These are phyloP conservation scores for Coniochaeta ligniaria DNA, from an alignment of 2,329 filamentous ascomycete species.

Conservation along the genomic window DNA sequence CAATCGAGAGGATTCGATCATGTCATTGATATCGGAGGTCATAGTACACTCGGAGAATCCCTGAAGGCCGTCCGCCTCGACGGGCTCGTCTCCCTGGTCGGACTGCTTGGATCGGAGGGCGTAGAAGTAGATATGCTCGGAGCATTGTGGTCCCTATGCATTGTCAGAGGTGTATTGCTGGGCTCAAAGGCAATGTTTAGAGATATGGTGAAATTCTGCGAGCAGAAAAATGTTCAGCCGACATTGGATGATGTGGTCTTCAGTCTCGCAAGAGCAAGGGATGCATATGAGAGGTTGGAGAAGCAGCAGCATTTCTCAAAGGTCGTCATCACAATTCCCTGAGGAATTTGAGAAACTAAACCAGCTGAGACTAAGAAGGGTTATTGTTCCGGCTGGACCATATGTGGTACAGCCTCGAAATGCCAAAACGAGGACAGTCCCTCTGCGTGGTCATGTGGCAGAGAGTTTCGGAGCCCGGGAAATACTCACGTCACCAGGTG, in stretches of 20 bases:
- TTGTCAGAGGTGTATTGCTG: conserved; percentile 19
- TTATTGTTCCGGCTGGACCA: no score
- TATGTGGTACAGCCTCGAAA: no score
- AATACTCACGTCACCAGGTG: no score
- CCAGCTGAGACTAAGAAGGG: neutral
- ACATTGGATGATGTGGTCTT: conserved; percentile 24
- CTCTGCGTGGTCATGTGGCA: no score
- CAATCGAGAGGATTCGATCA: conserved; percentile 49
- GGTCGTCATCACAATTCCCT: conserved; percentile 20
- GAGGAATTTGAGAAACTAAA: neutral
- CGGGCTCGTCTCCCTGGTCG: conserved; percentile 24
- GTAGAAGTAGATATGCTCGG: conserved; percentile 16
- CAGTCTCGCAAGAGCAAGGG: conserved; percentile 20
- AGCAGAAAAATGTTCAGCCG: conserved; percentile 21
- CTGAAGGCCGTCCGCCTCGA: conserved; percentile 38
- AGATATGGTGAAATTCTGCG: conserved; percentile 22
- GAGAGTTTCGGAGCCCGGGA: no score
- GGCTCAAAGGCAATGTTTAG: conserved; percentile 19
- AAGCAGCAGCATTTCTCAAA: conserved; percentile 29
- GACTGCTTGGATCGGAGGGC: conserved; percentile 22
- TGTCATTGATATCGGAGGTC: conserved; percentile 59
- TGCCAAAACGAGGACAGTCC: no score
- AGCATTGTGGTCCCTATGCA: conserved; percentile 17
- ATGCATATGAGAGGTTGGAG: conserved; percentile 22
- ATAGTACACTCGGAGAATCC: conserved; percentile 50